These are phyloP conservation scores for Cercospora nicotianae DNA, from an alignment of 2,329 filamentous ascomycete genomes.

Conservation along the genomic window DNA sequence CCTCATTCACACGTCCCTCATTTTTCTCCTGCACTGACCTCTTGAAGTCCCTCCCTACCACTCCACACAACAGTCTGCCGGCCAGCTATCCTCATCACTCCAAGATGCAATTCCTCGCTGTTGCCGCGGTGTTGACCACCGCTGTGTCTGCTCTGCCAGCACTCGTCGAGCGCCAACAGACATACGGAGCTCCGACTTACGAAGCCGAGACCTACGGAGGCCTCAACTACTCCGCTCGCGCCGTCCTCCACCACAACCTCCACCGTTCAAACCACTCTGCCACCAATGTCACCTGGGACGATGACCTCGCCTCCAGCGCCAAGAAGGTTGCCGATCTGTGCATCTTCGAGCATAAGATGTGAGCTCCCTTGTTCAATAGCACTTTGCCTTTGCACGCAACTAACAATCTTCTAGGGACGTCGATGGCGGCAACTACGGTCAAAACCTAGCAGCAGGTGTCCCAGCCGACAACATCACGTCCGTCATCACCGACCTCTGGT, in stretches of 20 bases:
- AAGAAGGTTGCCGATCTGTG: conserved; percentile 63
- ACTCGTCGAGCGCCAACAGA: background rate
- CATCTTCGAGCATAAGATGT: conserved; percentile 73
- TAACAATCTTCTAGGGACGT: background rate
- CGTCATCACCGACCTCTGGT: conserved; percentile 79
- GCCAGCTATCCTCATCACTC: background rate
- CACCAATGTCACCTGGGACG: conserved; percentile 63
- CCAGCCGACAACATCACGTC: conserved; percentile 57
- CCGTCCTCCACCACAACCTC: conserved; percentile 22
- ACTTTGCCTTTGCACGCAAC: background rate
- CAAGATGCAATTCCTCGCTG: conserved; percentile 11
- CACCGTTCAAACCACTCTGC: conserved; percentile 24
- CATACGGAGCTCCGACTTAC: background rate
- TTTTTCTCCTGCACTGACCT: background rate
- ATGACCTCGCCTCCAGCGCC: conserved; percentile 64
- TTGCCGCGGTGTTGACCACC: conserved; percentile 5
- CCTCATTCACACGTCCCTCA: background rate
- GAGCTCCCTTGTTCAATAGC: conserved; percentile 34
- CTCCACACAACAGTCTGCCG: background rate
- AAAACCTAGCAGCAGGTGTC: conserved; percentile 80
- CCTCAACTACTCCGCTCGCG: conserved; percentile 8
- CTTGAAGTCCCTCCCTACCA: background rate
- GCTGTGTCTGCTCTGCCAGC: conserved; percentile 8
- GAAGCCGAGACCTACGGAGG: background rate
- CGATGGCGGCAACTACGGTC: conserved; percentile 70